phyloP scores from a whole-genome alignment of 768 basidiomycete genomes.

The Phanerodontia chrysosporium region DNA sequence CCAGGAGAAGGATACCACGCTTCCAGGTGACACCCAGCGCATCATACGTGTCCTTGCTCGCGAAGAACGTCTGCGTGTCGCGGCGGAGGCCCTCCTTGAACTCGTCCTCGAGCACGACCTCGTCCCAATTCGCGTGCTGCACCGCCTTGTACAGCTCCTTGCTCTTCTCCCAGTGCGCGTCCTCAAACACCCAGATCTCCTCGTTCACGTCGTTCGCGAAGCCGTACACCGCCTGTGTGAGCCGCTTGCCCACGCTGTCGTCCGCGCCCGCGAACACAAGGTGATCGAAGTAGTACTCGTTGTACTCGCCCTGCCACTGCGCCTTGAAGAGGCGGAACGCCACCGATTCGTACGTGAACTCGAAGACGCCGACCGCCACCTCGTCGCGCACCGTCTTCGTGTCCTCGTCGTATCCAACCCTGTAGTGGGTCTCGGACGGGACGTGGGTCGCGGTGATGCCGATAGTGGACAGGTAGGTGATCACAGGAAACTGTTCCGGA shows the following conservation, averaged over 20 bases:
- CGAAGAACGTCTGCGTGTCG: slow-evolving; percentile 38
- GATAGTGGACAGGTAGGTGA: background rate
- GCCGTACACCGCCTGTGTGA: slow-evolving; percentile 13
- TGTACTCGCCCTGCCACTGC: background rate
- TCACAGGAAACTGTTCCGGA: background rate
- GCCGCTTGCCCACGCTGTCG: slow-evolving; percentile 10
- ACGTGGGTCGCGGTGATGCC: background rate
- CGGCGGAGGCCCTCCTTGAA: slow-evolving; percentile 32
- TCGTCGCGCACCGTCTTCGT: background rate
- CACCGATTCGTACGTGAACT: slow-evolving; percentile 6
- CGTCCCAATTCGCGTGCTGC: slow-evolving; percentile 28
- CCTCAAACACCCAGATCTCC: slow-evolving; percentile 35
- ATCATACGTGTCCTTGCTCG: slow-evolving; percentile 33
- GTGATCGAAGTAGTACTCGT: slow-evolving; percentile 1
- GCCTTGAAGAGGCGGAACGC: slow-evolving; percentile 8
- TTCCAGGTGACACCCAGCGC: slow-evolving; percentile 37
- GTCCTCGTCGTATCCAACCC: background rate
- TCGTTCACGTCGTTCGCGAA: slow-evolving; percentile 18
- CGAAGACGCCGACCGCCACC: background rate
- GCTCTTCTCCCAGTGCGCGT: slow-evolving; percentile 31
- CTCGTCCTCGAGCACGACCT: slow-evolving; percentile 28
- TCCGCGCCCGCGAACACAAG: slow-evolving; percentile 10
- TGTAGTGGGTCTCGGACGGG: background rate
- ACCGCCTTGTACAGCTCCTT: slow-evolving; percentile 22
- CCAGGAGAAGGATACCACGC: slow-evolving; percentile 22